Conservation (phyloP, 2,329 filamentous ascomycete genomes). For the Ophiostoma quercus region DNA sequence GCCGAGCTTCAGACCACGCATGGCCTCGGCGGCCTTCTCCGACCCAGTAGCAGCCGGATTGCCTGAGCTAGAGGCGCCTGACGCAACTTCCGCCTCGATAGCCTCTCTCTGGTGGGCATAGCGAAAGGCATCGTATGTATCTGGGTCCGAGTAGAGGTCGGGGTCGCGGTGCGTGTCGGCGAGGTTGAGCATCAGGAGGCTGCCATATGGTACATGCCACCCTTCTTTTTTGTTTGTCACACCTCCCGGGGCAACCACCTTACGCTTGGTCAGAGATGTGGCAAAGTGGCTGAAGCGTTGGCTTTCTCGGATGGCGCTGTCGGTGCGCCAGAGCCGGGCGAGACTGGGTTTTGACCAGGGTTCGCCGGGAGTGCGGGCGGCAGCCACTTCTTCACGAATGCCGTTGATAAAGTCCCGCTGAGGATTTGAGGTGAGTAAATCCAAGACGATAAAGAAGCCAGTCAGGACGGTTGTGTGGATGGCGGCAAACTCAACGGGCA, state of each 20-base stretch:
- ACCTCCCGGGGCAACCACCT: slow-evolving; percentile 39
- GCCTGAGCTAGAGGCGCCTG: not conserved
- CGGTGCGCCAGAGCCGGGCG: slow-evolving; percentile 41
- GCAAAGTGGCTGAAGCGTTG: slow-evolving; percentile 46
- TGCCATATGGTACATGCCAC: slow-evolving; percentile 42
- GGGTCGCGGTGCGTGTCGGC: slow-evolving; percentile 45
- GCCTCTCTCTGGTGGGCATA: slow-evolving; percentile 42
- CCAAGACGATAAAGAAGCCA: slow-evolving; percentile 43
- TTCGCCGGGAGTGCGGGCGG: slow-evolving; percentile 30
- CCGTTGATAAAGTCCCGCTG: slow-evolving; percentile 35
- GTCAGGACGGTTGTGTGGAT: slow-evolving; percentile 55
- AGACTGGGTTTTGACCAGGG: slow-evolving; percentile 46
- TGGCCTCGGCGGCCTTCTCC: slow-evolving; percentile 32
- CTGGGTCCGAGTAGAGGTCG: slow-evolving; percentile 40
- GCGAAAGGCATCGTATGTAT: slow-evolving; percentile 46
- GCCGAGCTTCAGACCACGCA: slow-evolving; percentile 40
- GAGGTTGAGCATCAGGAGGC: slow-evolving; percentile 41
- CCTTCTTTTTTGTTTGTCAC: slow-evolving; percentile 40
- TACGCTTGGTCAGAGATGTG: slow-evolving; percentile 43
- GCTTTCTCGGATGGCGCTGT: slow-evolving; percentile 51
- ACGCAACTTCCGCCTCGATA: slow-evolving; percentile 32
- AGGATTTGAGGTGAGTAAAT: slow-evolving; percentile 41
- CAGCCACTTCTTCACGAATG: slow-evolving; percentile 42
- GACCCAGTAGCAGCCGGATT: not conserved
- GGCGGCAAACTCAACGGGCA: slow-evolving; percentile 54